phyloP scores from a whole-genome alignment of 78 protist species.

The Dictyostelium brefeldianum region DNA sequence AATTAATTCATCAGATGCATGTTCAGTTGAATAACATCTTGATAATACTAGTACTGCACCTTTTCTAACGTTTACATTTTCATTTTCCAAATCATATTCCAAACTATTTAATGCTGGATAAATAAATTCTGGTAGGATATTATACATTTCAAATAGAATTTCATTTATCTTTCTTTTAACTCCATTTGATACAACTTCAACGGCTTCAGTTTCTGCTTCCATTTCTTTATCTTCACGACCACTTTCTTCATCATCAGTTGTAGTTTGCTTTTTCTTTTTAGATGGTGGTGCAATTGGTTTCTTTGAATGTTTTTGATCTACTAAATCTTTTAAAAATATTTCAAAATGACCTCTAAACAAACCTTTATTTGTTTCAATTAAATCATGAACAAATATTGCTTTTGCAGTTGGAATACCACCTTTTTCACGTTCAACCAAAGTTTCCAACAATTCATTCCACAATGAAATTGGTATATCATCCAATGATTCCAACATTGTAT shows the following conservation, averaged over 20 bases:
- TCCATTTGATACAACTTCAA: neutral
- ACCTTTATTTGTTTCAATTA: neutral
- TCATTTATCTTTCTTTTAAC: conserved; percentile 21
- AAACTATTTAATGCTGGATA: neutral
- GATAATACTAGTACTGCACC: neutral
- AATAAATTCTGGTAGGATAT: conserved; percentile 10
- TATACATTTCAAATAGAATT: conserved; percentile 28
- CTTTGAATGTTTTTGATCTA: neutral
- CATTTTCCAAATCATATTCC: conserved; percentile 20
- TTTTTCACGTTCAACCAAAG: conserved; percentile 29
- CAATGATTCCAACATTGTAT: conserved; percentile 16
- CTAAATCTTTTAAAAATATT: neutral
- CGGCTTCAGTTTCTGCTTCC: neutral
- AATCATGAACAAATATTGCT: neutral
- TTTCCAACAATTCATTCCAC: conserved; percentile 13
- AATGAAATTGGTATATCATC: neutral
- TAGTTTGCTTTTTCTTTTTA: neutral
- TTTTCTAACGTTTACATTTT: neutral
- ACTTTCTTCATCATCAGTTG: neutral
- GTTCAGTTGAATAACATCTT: neutral
- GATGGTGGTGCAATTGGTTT: neutral
- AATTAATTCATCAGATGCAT: conserved; percentile 1
- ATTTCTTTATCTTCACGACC: neutral
- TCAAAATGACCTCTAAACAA: conserved; percentile 3
- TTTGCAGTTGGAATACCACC: conserved; percentile 10